These are phyloP conservation scores for Scedosporium boydii DNA, from an alignment of 2,329 filamentous ascomycete species.

Conservation along the genomic window DNA sequence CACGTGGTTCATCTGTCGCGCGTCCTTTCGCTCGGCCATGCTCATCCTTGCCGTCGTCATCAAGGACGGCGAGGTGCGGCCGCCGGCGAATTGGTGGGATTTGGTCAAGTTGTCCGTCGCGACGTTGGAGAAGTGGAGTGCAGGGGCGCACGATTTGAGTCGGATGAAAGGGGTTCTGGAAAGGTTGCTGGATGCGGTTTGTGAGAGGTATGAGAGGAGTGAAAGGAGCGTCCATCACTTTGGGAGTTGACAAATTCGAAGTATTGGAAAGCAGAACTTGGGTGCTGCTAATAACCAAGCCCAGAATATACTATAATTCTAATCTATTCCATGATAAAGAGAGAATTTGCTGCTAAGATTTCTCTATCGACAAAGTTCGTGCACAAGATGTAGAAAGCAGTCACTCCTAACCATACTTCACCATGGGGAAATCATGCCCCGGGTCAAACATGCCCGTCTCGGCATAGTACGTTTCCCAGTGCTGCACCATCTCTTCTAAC, in stretches of 20 bases:
- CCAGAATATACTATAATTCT: too few relatives aligned
- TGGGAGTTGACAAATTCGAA: too few relatives aligned
- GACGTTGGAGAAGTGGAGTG: neutral
- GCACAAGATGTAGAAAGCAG: too few relatives aligned
- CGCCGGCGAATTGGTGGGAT: neutral
- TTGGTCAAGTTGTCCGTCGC: neutral
- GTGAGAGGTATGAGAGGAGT: neutral
- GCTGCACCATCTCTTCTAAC: slow-evolving; percentile 17
- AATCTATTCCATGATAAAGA: too few relatives aligned
- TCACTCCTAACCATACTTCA: too few relatives aligned
- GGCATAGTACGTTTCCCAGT: slow-evolving; percentile 45
- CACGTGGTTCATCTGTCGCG: neutral
- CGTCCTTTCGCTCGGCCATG: neutral
- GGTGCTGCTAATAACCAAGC: too few relatives aligned
- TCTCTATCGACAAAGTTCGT: too few relatives aligned
- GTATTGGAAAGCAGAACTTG: too few relatives aligned
- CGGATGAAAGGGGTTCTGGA: neutral
- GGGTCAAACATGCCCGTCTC: slow-evolving; percentile 12
- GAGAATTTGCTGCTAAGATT: too few relatives aligned
- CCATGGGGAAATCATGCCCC: too few relatives aligned
- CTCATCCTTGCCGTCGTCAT: neutral
- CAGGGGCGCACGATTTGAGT: neutral
- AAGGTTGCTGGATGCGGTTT: neutral
- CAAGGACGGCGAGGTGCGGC: neutral
- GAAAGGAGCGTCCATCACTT: too few relatives aligned